phyloP scores from a whole-genome alignment of 2,329 filamentous ascomycete species.

The Ceratocystis huliohia region DNA sequence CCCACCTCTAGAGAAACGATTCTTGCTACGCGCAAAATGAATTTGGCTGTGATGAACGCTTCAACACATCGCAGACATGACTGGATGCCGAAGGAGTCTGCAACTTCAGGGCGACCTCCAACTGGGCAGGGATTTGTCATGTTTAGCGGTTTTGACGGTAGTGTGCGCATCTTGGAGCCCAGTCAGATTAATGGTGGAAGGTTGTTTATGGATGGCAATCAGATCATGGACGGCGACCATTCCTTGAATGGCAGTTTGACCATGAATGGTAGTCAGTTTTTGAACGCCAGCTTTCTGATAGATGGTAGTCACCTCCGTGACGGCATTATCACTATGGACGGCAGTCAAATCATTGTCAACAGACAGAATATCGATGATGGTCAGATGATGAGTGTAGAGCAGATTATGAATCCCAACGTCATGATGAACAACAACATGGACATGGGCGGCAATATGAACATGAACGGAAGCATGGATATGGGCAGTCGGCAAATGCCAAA shows the following conservation, averaged over 20 bases:
- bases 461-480: not conserved
- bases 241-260: not conserved
- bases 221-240: not conserved
- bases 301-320: not conserved
- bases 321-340: not conserved
- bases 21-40: not conserved
- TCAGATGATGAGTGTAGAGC: not conserved
- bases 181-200: not conserved
- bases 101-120: not conserved
- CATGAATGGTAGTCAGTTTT: not conserved
- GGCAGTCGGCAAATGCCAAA: not conserved
- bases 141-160: constrained; percentile 1
- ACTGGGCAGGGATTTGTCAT: not conserved
- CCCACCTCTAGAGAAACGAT: not conserved
- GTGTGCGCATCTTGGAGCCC: not conserved
- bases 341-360: not conserved
- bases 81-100: not conserved
- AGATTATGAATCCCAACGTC: not conserved
- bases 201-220: not conserved
- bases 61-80: not conserved
- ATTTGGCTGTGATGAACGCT: constrained; percentile 13
- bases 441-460: not conserved
- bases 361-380: not conserved
- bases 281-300: not conserved
- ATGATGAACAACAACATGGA: constrained; percentile 1